Conservation (phyloP, 768 basidiomycete species). For the Rhizopogon vesiculosus region DNA sequence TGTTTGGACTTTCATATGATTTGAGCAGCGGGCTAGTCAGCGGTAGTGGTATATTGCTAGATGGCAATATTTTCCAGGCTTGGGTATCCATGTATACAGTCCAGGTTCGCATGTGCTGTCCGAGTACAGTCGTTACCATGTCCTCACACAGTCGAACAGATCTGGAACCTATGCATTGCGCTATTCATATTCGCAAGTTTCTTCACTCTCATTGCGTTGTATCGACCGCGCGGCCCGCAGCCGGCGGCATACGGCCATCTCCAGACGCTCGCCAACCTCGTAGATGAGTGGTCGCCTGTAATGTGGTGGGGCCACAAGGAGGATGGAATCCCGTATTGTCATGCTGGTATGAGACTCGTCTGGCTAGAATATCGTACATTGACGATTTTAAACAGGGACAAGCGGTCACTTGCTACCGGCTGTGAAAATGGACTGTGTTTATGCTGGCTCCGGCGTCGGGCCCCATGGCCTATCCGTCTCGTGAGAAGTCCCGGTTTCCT, state of each 20-base stretch:
- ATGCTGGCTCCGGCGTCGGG: slow-evolving; percentile 3
- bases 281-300: slow-evolving; percentile 16
- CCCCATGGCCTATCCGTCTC: background rate
- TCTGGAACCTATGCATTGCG: slow-evolving; percentile 19
- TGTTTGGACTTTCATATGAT: slow-evolving; percentile 25
- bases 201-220: slow-evolving; percentile 6
- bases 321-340: slow-evolving; percentile 4
- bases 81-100: slow-evolving; percentile 22
- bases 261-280: slow-evolving; percentile 12
- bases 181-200: slow-evolving; percentile 18
- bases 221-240: slow-evolving; percentile 5
- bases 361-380: background rate
- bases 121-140: background rate
- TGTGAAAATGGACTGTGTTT: slow-evolving; percentile 17
- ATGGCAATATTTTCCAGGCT: slow-evolving; percentile 1
- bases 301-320: slow-evolving; percentile 20
- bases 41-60: too few species aligned
- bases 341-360: background rate
- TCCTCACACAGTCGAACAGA: slow-evolving; percentile 4
- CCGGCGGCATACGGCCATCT: slow-evolving; percentile 15
- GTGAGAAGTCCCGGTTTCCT: too few species aligned
- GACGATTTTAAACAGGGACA: slow-evolving; percentile 13
- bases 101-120: slow-evolving; percentile 12
- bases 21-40: slow-evolving; percentile 9
- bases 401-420: slow-evolving; percentile 13